Conservation (phyloP, 345 rosid genomes). For the Balakata baccata region DNA sequence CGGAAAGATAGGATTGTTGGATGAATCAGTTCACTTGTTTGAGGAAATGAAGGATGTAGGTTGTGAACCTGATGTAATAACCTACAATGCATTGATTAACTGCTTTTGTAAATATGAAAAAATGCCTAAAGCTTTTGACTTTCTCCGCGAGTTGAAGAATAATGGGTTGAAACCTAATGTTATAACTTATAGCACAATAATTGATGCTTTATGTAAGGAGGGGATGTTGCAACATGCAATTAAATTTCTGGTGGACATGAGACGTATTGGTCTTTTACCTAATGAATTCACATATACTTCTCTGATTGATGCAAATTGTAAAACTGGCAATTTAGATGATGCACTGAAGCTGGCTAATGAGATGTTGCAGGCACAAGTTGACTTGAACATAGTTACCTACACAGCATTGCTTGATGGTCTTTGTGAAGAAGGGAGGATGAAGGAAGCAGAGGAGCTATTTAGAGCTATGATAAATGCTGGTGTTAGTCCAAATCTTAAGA, state of each 20-base stretch:
- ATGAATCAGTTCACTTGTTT: constrained; percentile 38
- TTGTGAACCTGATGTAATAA: constrained; percentile 55
- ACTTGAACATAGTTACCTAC: constrained; percentile 56
- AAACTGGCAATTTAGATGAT: constrained; percentile 43
- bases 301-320: constrained; percentile 64
- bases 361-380: constrained; percentile 47
- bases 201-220: constrained; percentile 68
- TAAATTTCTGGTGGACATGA: constrained; percentile 66
- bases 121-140: constrained; percentile 45
- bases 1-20: constrained; percentile 56
- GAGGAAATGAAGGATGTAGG: constrained; percentile 57
- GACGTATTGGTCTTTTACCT: constrained; percentile 54
- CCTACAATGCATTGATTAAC: constrained; percentile 58
- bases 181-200: constrained; percentile 60
- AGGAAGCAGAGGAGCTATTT: constrained; percentile 58
- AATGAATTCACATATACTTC: constrained; percentile 70
- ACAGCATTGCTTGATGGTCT: constrained; percentile 57
- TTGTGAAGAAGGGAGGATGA: constrained; percentile 48
- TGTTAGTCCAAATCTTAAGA: constrained; percentile 47
- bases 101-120: constrained; percentile 52
- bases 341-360: constrained; percentile 49
- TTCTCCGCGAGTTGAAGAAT: constrained; percentile 51
- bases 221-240: constrained; percentile 62
- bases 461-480: constrained; percentile 42
- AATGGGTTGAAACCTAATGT: constrained; percentile 54